Evolutionary conservation across 148 eudicot genomes (phyloP).

Genomic region (Nyssa sinensis): DNA sequence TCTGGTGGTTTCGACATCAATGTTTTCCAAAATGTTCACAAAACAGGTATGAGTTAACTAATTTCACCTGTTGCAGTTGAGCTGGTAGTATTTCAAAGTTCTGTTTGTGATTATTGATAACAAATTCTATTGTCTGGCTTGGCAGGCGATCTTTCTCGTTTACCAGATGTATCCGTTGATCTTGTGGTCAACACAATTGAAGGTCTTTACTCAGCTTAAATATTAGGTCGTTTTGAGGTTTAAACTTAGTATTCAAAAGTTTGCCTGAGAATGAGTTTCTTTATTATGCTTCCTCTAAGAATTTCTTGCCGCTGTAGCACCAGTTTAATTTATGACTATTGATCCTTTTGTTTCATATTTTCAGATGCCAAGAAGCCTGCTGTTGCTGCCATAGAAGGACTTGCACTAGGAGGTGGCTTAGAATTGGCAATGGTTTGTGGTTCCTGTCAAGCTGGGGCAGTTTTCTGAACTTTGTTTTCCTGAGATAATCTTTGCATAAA

Average conservation of each 20-base stretch:
- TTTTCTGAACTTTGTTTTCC: not conserved
- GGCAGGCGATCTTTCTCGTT: conserved; percentile 59
- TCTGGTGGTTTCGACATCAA: conserved; percentile 91
- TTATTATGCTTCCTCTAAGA: not conserved
- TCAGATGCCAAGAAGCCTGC: conserved; percentile 80
- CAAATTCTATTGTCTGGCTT: conserved; percentile 13
- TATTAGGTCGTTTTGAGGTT: not conserved
- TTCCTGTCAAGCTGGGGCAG: not conserved
- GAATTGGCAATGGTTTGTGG: conserved; percentile 84
- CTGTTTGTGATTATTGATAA: not conserved
- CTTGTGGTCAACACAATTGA: conserved; percentile 69
- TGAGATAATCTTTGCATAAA: not conserved
- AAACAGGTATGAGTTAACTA: conserved; percentile 55
- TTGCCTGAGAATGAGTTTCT: not conserved
- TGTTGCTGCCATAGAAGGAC: conserved; percentile 90
- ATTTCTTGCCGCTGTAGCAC: not conserved
- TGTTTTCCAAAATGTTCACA: conserved; percentile 68
- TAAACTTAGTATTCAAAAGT: not conserved
- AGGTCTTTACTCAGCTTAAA: conserved; percentile 40
- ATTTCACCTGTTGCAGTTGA: not conserved
- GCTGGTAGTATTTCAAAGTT: not conserved
- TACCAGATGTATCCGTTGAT: conserved; percentile 76
- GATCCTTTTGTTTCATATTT: conserved; percentile 9
- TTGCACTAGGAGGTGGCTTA: conserved; percentile 95
- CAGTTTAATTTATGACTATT: not conserved